Base-by-base conservation (phyloP, 148 eudicot species). In the Bassia scoparia region DNA sequence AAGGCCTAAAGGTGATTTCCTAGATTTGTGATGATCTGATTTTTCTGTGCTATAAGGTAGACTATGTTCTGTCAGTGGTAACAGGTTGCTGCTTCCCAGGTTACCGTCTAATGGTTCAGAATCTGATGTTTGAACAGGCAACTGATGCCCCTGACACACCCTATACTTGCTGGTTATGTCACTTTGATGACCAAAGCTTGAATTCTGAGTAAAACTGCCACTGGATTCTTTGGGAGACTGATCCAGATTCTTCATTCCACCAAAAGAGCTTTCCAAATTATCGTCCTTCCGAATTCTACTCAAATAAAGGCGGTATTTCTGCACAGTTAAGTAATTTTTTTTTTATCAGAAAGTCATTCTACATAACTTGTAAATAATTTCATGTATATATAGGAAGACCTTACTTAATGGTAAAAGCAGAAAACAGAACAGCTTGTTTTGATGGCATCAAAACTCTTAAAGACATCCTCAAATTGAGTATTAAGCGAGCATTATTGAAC, bases 281-380 rank as follows among this genome's bases (percentile, higher is more conserved):
- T 84, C 85, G 55, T 85, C 93, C 73, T 87, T 91, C 50, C 83
- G 83, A 67, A 95, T 77, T 81, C 99, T 75, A 74, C 87, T 85
- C 76, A 89, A 81, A 83, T 95, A 91, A 56, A 95, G 93, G 37
- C 98, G 91, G 75, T 91, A 95, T 80, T 95, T 95, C 98, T 95
- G 96, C 87, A 89, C 14, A 69, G 74, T 49, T 60, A 46, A n/a
- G 73, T 69, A 76, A 71, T 26, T 24, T 37, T 43, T 43, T 15
- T 59, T 26, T 30, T 10, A n/a, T n/a, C n/a, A 34, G 74, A 70
- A 77, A 77, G 65, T 58, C 63, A 38, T 38, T 29, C n/a, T 21
- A 58, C 18, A 5, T 27, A 24, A 11, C 55, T 33, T 52, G 27
- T 52, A 18, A 13, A 27, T 70, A 21, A 7, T 7, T 16, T 0